Evolutionary conservation across 192 early-diverging fungal genomes (phyloP).

Genomic region (Coemansia sp.): DNA sequence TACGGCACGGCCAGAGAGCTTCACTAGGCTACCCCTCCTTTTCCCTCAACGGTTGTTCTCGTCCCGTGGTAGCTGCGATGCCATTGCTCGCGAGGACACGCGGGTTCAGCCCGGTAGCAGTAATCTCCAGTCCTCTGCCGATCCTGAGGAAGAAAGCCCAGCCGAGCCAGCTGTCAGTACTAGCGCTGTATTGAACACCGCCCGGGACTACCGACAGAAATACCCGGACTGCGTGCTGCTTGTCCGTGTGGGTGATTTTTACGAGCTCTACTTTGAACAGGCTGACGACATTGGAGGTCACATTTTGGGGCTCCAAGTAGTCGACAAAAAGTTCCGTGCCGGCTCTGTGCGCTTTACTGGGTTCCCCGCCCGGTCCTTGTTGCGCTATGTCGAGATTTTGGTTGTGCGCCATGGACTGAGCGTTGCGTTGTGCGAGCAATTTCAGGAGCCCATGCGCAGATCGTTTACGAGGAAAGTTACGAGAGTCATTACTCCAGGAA

Average conservation of each 20-base stretch:
- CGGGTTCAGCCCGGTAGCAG: neutral
- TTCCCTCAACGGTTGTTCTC: neutral
- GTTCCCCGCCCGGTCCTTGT: conserved; percentile 63
- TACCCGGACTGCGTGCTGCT: conserved; percentile 71
- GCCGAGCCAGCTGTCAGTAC: conserved; percentile 8
- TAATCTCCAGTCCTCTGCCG: neutral
- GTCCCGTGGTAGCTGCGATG: neutral
- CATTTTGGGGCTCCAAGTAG: conserved; percentile 68
- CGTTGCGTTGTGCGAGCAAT: conserved; percentile 74
- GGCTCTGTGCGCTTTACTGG: conserved; percentile 66
- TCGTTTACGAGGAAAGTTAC: conserved; percentile 67
- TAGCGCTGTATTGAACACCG: conserved; percentile 46
- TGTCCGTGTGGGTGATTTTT: conserved; percentile 77
- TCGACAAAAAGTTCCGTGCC: conserved; percentile 60
- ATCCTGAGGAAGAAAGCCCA: neutral
- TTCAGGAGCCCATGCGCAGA: conserved; percentile 41
- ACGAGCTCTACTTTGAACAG: conserved; percentile 77
- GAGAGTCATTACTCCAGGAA: conserved; percentile 83
- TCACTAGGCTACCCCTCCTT: neutral
- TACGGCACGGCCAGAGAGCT: neutral
- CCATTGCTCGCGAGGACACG: neutral
- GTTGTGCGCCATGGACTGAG: conserved; percentile 58
- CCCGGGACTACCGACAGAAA: conserved; percentile 56
- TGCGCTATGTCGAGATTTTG: conserved; percentile 66
- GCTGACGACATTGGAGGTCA: conserved; percentile 62